Percentiles rank a stretch among this genome's conserved stretches.
These are phyloP conservation scores for Aristolochia contorta DNA, from an alignment of 164 flowering plant genomes.

Conservation along the genomic window DNA sequence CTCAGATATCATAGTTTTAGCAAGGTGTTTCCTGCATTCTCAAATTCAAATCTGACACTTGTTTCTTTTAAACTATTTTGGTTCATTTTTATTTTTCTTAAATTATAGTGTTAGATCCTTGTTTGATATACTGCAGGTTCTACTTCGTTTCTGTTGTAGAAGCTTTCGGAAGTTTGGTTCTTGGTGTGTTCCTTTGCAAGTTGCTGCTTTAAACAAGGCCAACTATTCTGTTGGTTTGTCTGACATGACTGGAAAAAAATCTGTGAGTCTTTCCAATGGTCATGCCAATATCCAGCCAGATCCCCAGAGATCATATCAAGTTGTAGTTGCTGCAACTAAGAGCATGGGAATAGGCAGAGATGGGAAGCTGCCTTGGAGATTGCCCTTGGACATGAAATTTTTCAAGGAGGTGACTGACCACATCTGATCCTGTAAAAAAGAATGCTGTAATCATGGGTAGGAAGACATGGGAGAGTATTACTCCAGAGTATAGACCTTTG, in stretches of 20 bases:
- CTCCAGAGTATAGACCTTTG: slow-evolving; percentile 56
- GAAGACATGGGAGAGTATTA: slow-evolving; percentile 95
- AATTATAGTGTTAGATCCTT: background rate
- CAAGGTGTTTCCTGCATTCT: no score
- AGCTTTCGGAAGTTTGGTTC: slow-evolving; percentile 11
- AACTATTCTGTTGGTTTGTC: slow-evolving; percentile 7
- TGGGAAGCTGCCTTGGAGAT: slow-evolving; percentile 85
- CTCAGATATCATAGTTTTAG: no score
- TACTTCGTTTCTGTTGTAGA: slow-evolving; percentile 13
- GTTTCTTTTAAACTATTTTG: no score
- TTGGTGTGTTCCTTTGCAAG: slow-evolving; percentile 2
- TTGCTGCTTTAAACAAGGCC: background rate
- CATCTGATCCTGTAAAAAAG: slow-evolving; percentile 62
- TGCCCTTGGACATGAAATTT: slow-evolving; percentile 71
- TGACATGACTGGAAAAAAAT: slow-evolving; percentile 33
- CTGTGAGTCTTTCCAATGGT: slow-evolving; percentile 27
- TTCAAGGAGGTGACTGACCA: slow-evolving; percentile 71
- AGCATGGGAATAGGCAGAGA: slow-evolving; percentile 86
- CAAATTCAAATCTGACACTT: no score
- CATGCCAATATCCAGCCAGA: slow-evolving; percentile 21
- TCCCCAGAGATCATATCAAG: slow-evolving; percentile 61
- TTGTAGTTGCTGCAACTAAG: slow-evolving; percentile 83
- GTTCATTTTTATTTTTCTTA: background rate
- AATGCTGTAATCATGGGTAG: slow-evolving; percentile 97
- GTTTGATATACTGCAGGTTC: slow-evolving; percentile 18